These are phyloP conservation scores for Dictyophora rubrovolvata DNA, from an alignment of 768 basidiomycete genomes.

Conservation along the genomic window DNA sequence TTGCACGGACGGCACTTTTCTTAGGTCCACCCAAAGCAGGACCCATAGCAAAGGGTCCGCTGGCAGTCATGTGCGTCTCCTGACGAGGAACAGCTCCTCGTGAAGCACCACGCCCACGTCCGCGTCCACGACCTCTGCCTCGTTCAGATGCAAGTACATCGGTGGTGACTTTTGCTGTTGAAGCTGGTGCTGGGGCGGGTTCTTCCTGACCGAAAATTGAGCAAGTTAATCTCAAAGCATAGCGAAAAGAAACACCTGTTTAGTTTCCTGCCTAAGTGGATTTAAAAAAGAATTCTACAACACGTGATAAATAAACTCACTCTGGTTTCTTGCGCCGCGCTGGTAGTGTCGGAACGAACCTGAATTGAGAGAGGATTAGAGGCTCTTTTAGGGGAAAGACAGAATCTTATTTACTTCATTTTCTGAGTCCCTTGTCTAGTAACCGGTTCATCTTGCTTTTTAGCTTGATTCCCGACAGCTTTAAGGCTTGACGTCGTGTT, in stretches of 20 bases:
- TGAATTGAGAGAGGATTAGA: neutral
- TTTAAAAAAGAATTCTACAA: constrained; percentile 11
- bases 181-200: constrained; percentile 20
- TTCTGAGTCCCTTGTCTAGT: constrained; percentile 67
- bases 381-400: neutral
- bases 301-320: constrained; percentile 32
- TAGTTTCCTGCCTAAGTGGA: constrained; percentile 33
- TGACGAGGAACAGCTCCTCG: constrained; percentile 35
- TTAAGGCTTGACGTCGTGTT: constrained; percentile 24
- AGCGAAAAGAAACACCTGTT: constrained; percentile 37
- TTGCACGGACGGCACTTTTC: constrained; percentile 20
- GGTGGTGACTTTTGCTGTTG: constrained; percentile 19
- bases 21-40: constrained; percentile 56
- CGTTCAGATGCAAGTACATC: constrained; percentile 29
- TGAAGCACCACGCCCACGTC: constrained; percentile 38
- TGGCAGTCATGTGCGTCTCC: constrained; percentile 67
- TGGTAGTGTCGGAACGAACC: constrained; percentile 67
- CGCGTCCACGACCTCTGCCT: constrained; percentile 30
- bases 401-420: constrained; percentile 33
- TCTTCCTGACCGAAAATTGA: neutral
- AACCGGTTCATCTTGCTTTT: constrained; percentile 49
- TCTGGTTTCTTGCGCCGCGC: constrained; percentile 63
- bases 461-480: constrained; percentile 69
- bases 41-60: constrained; percentile 82
- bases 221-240: constrained; percentile 5